Base-by-base conservation (phyloP, 2,329 filamentous ascomycete species). In the Didymella glomerata region DNA sequence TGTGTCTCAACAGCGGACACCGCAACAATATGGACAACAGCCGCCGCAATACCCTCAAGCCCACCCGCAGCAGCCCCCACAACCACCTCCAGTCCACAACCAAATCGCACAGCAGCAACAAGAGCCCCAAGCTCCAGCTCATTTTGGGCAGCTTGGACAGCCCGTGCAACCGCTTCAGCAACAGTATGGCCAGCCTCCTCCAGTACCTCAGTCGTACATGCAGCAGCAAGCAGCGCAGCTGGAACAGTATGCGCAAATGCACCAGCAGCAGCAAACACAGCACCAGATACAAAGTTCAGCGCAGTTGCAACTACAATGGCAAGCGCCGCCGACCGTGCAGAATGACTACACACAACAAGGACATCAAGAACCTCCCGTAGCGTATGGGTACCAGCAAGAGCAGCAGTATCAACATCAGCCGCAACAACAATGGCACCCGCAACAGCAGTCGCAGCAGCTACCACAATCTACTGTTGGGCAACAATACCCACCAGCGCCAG, bases 401-500 rank as follows among this genome's bases (percentile, higher is more conserved):
- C 44, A 36, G n/a, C 53, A 57, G 20, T 50, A 58, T 10, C 22
- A 20, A 8, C 61, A 48, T 36, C 25, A 34, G 10, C 28, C 18
- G 41, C 51, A 54, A 25, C 64, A 63, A 38, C 67, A 69, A 51
- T 61, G 63, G 49, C 52, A 57, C 45, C 68, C 68, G 66, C 67
- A 70, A 47, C 60, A 67, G n/a, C 64, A 59, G 34, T 65, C 71
- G 44, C 70, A 70, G 42, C 27, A 59, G 28, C 66, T 68, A 47
- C 70, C 69, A 42, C 27, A 73, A 50, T 54, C 45, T 9, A 61
- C 65, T n/a, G 16, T 36, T 5, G 60, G 57, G n/a, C 67, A 68
- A 25, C 67, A 66, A 14, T 64, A 68, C 50, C 32, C 48, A 6
- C 60, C 68, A 20, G 62, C 48, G 11, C 47, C 65, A 47, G 62